Evolutionary conservation across 371 early-diverging fungal species (phyloP), one percentile per base, ranked within the genome.

Genomic region (Mortierella polycephala): DNA sequence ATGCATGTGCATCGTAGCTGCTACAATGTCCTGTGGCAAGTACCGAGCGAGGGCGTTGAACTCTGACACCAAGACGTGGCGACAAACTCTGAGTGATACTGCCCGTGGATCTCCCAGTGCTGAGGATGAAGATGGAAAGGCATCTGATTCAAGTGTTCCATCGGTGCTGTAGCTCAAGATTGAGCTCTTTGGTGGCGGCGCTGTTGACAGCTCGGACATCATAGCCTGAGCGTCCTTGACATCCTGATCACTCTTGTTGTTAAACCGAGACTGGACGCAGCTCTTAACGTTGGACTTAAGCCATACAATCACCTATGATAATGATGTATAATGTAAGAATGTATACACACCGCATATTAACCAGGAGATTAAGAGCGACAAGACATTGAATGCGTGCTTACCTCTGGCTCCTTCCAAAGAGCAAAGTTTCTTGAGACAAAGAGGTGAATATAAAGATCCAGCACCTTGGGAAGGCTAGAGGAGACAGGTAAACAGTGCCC

Each of bases 341-440:
- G 18, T 53, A 53, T 64, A 23, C 8, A 44, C 21, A 64, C 23
- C 14, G 49, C 21, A 12, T 40, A 12, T 46, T 52, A 4, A 30
- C 53, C 37, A 14, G 39, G 5, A 55, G 14, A 21, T n/a, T 82
- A 51, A 83, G 77, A 81, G 4, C 72, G 45, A 23, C 81, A 63
- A 0, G 44, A 18, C 14, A 0, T 23, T 21, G 5, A 13, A 30
- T 3, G 20, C 60, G 20, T 14, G 5, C 40, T 57, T 52, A 86
- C 88, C 69, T 91, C 90, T 2, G 92, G 92, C 57, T 91, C 91
- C 64, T 93, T 94, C 92, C 92, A 94, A 40, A 92, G 67, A 41
- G 90, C 83, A 69, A 83, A 85, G 37, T 81, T 83, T 7, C 91
- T 83, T 63, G 90, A 89, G 7, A 90, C 86, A 73, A 85, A 90